These are phyloP conservation scores for Solanum hybrid DNA, from an alignment of 305 asterid genomes.

Conservation along the genomic window DNA sequence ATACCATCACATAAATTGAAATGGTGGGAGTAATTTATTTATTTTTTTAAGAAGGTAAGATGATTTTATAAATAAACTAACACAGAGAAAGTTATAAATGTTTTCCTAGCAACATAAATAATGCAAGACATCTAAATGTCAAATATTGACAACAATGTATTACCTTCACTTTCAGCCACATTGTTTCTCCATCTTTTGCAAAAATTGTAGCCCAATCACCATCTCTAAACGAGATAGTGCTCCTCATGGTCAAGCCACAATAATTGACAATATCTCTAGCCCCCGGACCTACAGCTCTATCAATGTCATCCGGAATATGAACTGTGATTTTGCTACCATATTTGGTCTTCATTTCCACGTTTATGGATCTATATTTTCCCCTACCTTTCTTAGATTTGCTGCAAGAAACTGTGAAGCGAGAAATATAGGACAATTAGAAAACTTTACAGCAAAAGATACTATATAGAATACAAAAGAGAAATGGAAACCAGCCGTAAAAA, in stretches of 20 bases:
- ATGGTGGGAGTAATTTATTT: neutral
- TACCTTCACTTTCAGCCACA: constrained; percentile 3
- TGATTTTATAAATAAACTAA: neutral
- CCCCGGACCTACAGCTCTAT: constrained; percentile 1
- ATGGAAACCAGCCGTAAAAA: neutral
- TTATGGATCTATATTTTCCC: neutral
- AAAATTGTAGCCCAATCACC: constrained; percentile 1
- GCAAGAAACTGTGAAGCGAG: neutral
- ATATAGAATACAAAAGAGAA: neutral
- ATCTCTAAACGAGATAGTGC: neutral
- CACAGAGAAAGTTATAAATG: neutral
- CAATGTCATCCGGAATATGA: neutral
- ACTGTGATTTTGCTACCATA: neutral
- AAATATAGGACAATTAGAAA: neutral
- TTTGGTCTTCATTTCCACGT: neutral
- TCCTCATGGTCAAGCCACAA: constrained; percentile 8
- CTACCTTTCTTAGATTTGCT: constrained; percentile 1
- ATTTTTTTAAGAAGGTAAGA: neutral
- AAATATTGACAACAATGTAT: neutral
- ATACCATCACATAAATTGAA: neutral
- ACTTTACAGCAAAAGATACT: neutral
- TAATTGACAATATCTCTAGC: constrained; percentile 4
- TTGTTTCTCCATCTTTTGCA: neutral
- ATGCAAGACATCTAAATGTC: neutral
- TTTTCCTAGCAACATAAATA: neutral